These are phyloP conservation scores for Ettlia oleoabundans DNA, from an alignment of 139 green algal genomes.

Conservation along the genomic window DNA sequence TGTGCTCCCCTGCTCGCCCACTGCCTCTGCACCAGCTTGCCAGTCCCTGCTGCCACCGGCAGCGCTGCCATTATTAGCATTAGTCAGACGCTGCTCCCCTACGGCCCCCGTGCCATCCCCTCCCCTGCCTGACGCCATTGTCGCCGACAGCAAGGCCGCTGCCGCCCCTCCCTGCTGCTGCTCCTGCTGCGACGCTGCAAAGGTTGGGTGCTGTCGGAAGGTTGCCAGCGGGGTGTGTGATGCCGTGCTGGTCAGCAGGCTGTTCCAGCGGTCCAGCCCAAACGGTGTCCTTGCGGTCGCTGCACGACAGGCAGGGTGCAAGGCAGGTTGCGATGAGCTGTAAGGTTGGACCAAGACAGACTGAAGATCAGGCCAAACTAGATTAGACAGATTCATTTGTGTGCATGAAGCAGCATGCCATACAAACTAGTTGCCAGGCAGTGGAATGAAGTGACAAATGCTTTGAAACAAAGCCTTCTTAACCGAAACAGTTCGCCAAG, in stretches of 20 bases:
- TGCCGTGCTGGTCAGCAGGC: background rate
- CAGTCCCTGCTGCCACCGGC: background rate
- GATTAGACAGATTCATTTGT: no score
- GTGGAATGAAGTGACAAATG: background rate
- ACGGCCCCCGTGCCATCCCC: no score
- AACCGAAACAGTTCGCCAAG: no score
- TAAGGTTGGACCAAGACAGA: background rate
- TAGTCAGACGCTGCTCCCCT: no score
- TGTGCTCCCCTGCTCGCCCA: no score
- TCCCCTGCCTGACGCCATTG: background rate
- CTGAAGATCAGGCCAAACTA: no score
- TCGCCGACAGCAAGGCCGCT: background rate
- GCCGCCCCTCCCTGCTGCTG: slow-evolving; percentile 1
- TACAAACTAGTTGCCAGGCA: background rate
- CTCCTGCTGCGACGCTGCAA: background rate
- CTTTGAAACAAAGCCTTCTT: no score
- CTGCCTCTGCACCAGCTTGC: no score
- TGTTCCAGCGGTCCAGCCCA: slow-evolving; percentile 22
- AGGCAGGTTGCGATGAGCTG: background rate
- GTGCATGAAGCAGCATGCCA: background rate
- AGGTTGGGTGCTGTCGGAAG: background rate
- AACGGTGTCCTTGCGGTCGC: slow-evolving; percentile 12
- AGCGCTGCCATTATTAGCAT: no score
- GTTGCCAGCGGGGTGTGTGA: background rate
- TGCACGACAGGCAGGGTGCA: background rate